Conservation (phyloP, 352 stramenopile species). For the Globisporangium cystogenes region DNA sequence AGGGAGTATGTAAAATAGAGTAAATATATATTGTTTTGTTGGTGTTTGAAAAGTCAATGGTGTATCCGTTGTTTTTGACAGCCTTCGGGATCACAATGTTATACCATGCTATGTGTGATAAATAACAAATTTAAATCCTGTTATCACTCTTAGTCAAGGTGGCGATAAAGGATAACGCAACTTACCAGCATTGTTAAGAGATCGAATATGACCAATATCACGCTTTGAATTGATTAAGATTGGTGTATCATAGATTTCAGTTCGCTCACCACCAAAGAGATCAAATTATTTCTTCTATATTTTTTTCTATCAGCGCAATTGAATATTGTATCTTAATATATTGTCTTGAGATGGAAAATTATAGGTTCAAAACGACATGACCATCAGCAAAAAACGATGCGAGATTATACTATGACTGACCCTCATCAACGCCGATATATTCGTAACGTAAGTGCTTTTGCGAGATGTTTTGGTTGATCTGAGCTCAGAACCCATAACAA, state of each 20-base stretch:
- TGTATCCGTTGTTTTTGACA: neutral
- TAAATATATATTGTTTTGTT: neutral
- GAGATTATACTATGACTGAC: no score
- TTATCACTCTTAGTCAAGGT: neutral
- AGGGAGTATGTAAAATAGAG: no score
- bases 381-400: no score
- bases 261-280: neutral
- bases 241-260: neutral
- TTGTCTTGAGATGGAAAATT: neutral
- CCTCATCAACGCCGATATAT: no score
- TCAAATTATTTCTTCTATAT: conserved; percentile 1
- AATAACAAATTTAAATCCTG: neutral
- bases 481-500: no score
- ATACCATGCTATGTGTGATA: neutral
- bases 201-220: neutral
- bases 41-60: neutral
- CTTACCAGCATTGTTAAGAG: neutral
- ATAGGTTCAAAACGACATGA: no score
- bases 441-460: no score
- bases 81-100: neutral
- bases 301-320: neutral
- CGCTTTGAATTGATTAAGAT: neutral
- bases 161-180: neutral
- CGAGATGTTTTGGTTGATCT: no score
- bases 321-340: neutral